Base-by-base conservation (phyloP, 352 stramenopile species). In the Globisporangium spiculum region DNA sequence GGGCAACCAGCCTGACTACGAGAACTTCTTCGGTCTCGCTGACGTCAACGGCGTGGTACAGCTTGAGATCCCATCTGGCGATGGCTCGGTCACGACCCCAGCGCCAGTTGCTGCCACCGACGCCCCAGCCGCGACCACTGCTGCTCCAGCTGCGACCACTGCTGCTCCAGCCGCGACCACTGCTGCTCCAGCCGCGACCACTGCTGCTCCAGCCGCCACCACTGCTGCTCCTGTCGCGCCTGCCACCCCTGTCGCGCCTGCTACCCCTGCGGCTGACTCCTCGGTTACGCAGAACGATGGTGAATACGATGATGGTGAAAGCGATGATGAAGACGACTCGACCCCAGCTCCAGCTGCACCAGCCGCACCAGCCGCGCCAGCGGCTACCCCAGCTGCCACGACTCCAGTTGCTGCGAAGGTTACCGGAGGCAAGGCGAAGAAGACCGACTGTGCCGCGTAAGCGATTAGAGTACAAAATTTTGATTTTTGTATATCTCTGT, bases 21-120 rank as follows among this genome's bases (percentile, higher is more conserved):
- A 85, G 61, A 81, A 71, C 59, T 74, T 68, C 71, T 85, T 85
- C 62, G 77, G 77, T 55, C 66, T 85, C 16, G 68, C 71, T 36
- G 74, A 81, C 66, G 68, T 59, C 12, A 63, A 54, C 32, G 66
- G 66, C 24, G 36, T 46, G 52, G 58, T 78, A 55, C 71, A 80
- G 60, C 60, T 80, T 52, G 7, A 26, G 46, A 75, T 80, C 52
- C 75, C 75, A 44, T 44, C 32, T 5, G 72, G 72, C 14, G 60
- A 72, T 36, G 75, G 57, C 36, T 54, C 57, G 0, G 54, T 48
- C 20, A 32, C 58, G 12, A 36, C 27, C 50, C n/a, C 58, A 54
- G 58, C 34, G 18, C n/a, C 58, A 32, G 34, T 14, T 16, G 26
- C 58, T 4, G 10, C 58, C 22, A 64, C 34, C 53, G 30, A 4